These are phyloP conservation scores for Carallia brachiata DNA, from an alignment of 345 rosid genomes.

Conservation along the genomic window DNA sequence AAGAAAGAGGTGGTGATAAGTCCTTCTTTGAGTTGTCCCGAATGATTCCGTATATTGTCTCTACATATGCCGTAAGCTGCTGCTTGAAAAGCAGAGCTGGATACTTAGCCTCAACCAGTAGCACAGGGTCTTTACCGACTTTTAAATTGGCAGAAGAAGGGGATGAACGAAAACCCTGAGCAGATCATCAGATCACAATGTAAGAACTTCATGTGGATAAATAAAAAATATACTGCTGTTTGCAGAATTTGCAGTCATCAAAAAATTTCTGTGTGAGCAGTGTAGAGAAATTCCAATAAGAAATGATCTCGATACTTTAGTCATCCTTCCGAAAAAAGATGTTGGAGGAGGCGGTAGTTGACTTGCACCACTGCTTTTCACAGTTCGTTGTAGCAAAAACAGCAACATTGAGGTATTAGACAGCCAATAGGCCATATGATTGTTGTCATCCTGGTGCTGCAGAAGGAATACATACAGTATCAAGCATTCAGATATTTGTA, in stretches of 20 bases:
- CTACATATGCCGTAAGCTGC: slow-evolving; percentile 96
- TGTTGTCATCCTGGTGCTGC: slow-evolving; percentile 83
- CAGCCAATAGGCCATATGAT: slow-evolving; percentile 95
- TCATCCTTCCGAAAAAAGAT: slow-evolving; percentile 88
- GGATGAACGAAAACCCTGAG: slow-evolving; percentile 89
- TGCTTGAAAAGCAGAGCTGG: slow-evolving; percentile 95
- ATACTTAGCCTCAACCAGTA: slow-evolving; percentile 89
- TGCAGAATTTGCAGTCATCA: not conserved
- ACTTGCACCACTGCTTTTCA: slow-evolving; percentile 39
- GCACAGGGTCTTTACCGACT: slow-evolving; percentile 52
- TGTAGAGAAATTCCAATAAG: not conserved
- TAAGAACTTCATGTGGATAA: slow-evolving; percentile 4
- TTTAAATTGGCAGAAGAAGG: slow-evolving; percentile 68
- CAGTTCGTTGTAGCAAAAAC: slow-evolving; percentile 19
- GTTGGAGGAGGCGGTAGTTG: slow-evolving; percentile 74
- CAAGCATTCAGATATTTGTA: slow-evolving; percentile 4
- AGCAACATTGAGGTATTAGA: slow-evolving; percentile 66
- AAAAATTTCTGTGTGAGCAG: not conserved
- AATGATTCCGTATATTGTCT: slow-evolving; percentile 87
- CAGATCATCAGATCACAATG: not conserved
- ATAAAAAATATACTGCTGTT: not conserved
- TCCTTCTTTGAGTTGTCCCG: slow-evolving; percentile 96
- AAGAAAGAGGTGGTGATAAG: slow-evolving; percentile 60
- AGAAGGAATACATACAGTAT: slow-evolving; percentile 1
- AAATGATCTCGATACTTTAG: slow-evolving; percentile 25